Evolutionary conservation across 73 alveolate species (phyloP).

Genomic region (Effrenium voratum): DNA sequence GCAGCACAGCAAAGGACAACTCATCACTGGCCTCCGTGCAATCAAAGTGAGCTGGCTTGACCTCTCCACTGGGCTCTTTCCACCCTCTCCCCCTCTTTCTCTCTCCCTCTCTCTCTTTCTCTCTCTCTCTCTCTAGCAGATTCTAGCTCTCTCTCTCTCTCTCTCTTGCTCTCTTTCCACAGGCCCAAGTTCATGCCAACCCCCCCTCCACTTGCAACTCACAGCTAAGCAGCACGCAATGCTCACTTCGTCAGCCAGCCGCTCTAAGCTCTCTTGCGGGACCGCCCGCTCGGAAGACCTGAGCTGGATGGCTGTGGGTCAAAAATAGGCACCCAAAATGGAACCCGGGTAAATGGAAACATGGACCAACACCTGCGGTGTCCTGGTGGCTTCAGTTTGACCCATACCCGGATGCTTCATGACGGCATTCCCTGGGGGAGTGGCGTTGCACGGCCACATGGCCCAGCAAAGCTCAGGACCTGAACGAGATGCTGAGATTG

Average conservation of each 20-base stretch:
- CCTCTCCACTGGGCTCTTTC: too few relatives aligned
- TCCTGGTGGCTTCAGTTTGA: too few relatives aligned
- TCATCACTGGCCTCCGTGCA: constrained; percentile 42
- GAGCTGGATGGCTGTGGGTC: neutral
- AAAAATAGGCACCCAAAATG: neutral
- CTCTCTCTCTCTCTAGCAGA: too few relatives aligned
- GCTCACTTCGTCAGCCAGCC: constrained; percentile 89
- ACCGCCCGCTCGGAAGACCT: constrained; percentile 32
- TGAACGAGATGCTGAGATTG: neutral
- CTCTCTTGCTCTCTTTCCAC: too few relatives aligned
- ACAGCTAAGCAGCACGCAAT: neutral
- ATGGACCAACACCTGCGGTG: too few relatives aligned
- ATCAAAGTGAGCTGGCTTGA: constrained; percentile 76
- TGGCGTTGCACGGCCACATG: constrained; percentile 22
- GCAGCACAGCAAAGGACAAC: neutral
- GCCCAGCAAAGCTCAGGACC: constrained; percentile 82
- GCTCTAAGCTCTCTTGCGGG: constrained; percentile 56
- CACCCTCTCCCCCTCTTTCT: too few relatives aligned
- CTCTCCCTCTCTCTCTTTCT: too few relatives aligned
- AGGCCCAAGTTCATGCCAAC: too few relatives aligned
- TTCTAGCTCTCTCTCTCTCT: too few relatives aligned
- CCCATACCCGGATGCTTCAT: neutral
- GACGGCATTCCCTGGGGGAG: neutral
- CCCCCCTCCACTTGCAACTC: neutral
- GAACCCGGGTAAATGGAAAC: too few relatives aligned